Conservation (phyloP, 768 basidiomycete genomes). For the Collybia mongolica region DNA sequence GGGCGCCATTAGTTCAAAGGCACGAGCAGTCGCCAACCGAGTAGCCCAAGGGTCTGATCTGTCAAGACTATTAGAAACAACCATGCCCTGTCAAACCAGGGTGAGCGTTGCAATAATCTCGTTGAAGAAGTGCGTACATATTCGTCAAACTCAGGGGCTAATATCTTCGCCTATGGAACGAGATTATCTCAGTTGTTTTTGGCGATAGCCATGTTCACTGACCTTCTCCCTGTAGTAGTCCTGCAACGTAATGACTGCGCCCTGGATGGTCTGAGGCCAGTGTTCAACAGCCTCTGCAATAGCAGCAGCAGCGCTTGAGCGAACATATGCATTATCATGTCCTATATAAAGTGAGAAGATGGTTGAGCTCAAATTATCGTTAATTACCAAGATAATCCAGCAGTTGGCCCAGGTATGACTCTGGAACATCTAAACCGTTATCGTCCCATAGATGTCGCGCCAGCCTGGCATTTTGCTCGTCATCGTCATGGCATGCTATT, state of each 20-base stretch:
- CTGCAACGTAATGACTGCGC: constrained; percentile 54
- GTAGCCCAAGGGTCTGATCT: constrained; percentile 87
- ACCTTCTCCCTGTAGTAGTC: constrained; percentile 85
- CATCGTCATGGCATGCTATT: constrained; percentile 83
- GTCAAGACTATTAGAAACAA: constrained; percentile 84
- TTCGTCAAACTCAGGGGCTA: constrained; percentile 91
- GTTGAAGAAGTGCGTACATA: constrained; percentile 55
- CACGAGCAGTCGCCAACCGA: constrained; percentile 68
- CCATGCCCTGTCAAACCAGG: constrained; percentile 70
- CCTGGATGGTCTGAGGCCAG: constrained; percentile 57
- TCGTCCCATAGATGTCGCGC: constrained; percentile 91
- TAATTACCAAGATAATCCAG: constrained; percentile 66
- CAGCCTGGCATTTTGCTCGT: constrained; percentile 82
- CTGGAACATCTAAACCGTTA: constrained; percentile 87
- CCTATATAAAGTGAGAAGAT: constrained; percentile 36
- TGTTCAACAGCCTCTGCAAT: constrained; percentile 76
- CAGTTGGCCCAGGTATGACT: constrained; percentile 57
- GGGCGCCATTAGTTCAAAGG: constrained; percentile 69
- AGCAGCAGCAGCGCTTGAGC: constrained; percentile 66
- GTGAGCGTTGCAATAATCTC: neutral
- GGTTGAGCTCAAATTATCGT: neutral
- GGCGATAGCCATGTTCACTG: neutral
- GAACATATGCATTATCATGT: constrained; percentile 79
- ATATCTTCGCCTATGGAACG: constrained; percentile 64
- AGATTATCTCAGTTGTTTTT: too few relatives aligned